Evolutionary conservation across 2,329 filamentous ascomycete genomes (phyloP).

Genomic region (Penicillium nordicum): DNA sequence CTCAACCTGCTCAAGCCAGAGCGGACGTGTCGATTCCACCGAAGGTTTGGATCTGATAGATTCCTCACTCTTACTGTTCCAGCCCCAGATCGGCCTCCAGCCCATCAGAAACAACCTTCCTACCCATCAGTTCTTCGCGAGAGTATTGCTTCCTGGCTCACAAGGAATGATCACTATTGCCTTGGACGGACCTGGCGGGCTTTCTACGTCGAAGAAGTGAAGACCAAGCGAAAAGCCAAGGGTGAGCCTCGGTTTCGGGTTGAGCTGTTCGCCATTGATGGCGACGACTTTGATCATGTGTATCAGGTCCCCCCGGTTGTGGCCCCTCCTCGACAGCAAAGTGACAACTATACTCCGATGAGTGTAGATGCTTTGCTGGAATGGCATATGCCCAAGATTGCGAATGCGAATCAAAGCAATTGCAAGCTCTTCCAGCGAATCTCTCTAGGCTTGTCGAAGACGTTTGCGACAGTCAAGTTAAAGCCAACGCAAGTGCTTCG

Average conservation of each 20-base stretch:
- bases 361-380: constrained; percentile 39
- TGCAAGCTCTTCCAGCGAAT: constrained; percentile 47
- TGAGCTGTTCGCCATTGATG: constrained; percentile 47
- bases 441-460: constrained; percentile 45
- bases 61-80: constrained; percentile 44
- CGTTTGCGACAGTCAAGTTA: constrained; percentile 39
- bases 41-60: constrained; percentile 47
- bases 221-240: constrained; percentile 30
- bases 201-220: constrained; percentile 44
- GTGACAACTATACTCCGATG: constrained; percentile 36
- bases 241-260: constrained; percentile 28
- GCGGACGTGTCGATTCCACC: constrained; percentile 43
- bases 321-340: constrained; percentile 23
- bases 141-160: constrained; percentile 41
- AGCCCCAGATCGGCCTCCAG: constrained; percentile 27
- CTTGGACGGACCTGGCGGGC: constrained; percentile 45
- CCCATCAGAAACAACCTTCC: constrained; percentile 20
- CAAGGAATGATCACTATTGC: constrained; percentile 37
- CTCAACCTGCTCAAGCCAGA: constrained; percentile 44
- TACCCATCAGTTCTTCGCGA: constrained; percentile 31
- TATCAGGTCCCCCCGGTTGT: constrained; percentile 11
- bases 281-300: constrained; percentile 36
- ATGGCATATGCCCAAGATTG: constrained; percentile 43
- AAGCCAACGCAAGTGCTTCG: constrained; percentile 37
- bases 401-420: constrained; percentile 39